Evolutionary conservation across 2,329 filamentous ascomycete genomes (phyloP), one percentile per base, ranked within the genome.

Genomic region (Cladophialophora bantiana): DNA sequence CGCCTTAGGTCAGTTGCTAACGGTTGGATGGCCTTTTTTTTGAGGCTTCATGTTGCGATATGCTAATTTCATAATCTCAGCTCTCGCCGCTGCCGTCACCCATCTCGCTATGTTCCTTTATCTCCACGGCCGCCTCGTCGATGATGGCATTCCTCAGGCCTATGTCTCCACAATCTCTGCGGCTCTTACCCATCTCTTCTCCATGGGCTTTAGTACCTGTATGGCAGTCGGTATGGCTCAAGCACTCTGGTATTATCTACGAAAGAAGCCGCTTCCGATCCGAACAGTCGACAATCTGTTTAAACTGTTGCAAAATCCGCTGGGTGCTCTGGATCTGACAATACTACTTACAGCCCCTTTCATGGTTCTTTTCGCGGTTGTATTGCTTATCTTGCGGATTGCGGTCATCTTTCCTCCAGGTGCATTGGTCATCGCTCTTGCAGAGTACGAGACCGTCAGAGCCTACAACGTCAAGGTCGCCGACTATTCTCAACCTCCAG

Each of bases 131-230:
- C 50, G 50, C 26, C 50, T 54, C 13, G 42, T 48, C 13, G 42
- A 48, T 15, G 42, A 48, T 48, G 42, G 42, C 18, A 48, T 48
- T 48, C 42, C 42, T n/a, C 42, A 48, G 42, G 18, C 42, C 42
- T 48, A 48, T 48, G 42, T 48, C 26, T 54, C 50, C 15, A 31
- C 50, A 31, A 26, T 54, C n/a, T 54, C 50, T 3, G 50, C 26
- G 50, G 50, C 50, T 26, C 50, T 54, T 26, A 54, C 50, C n/a
- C 50, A 54, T 18, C 6, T 54, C n/a, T 54, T 54, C 50, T 54
- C 50, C 12, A 5, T 54, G 15, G 50, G 7, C 18, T 7, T 54
- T 7, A 31, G 50, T 26, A 54, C 50, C 50, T 54, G 7, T 31
- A 20, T 54, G 50, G 26, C 50, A 13, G 26, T 26, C 26, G 50